phyloP scores from a whole-genome alignment of 225 moss, liverwort and hornwort genomes.

The Straminergon stramineum region DNA sequence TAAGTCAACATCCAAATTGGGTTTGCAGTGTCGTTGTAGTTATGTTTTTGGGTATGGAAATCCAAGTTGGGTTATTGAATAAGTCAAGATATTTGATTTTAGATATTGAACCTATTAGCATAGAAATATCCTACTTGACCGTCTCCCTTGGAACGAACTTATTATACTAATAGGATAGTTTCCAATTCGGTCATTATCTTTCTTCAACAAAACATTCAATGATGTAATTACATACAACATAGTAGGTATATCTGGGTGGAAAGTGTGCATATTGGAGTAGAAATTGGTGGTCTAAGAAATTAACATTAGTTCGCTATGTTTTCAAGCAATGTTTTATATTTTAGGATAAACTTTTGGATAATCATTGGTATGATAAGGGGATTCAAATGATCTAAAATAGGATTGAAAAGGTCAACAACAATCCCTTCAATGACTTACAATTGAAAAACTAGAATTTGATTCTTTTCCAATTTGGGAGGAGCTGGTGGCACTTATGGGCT shows the following conservation, averaged over 20 bases:
- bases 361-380: background rate
- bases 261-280: background rate
- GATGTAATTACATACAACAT: background rate
- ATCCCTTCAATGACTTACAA: background rate
- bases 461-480: background rate
- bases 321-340: background rate
- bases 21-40: no score
- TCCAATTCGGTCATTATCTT: no score
- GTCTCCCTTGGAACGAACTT: no score
- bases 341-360: background rate
- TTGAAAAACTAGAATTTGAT: background rate
- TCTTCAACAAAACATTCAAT: no score
- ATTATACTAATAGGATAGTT: no score
- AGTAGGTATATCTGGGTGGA: background rate
- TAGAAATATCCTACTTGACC: no score
- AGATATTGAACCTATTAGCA: no score
- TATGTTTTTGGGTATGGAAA: no score
- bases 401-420: background rate
- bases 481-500: background rate
- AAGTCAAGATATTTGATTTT: no score
- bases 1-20: no score
- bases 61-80: no score
- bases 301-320: background rate
- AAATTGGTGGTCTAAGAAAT: background rate
- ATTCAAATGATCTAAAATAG: background rate